These are phyloP conservation scores for Penicillium cataractarum DNA, from an alignment of 495 filamentous ascomycete species.

Conservation along the genomic window DNA sequence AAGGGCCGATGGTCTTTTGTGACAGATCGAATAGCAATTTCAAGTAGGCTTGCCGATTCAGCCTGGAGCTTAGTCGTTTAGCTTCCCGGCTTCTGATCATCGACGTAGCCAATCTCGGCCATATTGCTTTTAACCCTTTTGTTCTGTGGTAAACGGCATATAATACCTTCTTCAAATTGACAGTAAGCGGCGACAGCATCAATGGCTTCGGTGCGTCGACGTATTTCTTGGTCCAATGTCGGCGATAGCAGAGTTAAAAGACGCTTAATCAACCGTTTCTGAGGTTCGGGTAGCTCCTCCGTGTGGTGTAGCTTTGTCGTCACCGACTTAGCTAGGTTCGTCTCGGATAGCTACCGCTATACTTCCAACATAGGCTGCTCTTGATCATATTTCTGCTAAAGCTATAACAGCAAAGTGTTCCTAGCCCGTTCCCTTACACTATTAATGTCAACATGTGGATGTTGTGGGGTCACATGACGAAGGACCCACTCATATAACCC, in stretches of 20 bases:
- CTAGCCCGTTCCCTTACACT: conserved; percentile 24
- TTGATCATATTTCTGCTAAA: conserved; percentile 30
- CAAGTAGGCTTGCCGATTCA: conserved; percentile 5
- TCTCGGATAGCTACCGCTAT: conserved; percentile 22
- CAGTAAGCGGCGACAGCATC: conserved; percentile 28
- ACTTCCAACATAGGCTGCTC: conserved; percentile 35
- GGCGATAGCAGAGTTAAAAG: conserved; percentile 33
- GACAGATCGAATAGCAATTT: conserved; percentile 29
- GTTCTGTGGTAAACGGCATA: conserved; percentile 14
- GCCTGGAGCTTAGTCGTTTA: conserved; percentile 1
- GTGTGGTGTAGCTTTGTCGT: conserved; percentile 24
- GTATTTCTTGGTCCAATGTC: conserved; percentile 36
- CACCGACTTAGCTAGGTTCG: conserved; percentile 20
- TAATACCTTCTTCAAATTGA: conserved; percentile 35
- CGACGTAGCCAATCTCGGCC: not conserved
- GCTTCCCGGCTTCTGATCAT: not conserved
- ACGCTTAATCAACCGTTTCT: conserved; percentile 35
- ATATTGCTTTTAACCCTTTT: conserved; percentile 1
- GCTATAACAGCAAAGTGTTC: conserved; percentile 30
- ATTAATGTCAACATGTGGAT: too few species aligned
- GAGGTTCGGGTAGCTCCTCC: conserved; percentile 23
- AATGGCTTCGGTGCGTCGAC: conserved; percentile 32
- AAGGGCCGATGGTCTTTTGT: conserved; percentile 35
- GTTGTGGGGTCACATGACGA: too few species aligned
- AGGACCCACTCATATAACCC: too few species aligned